Conservation (phyloP, 108 stramenopile species). For the Nitzschia inconspicua region DNA sequence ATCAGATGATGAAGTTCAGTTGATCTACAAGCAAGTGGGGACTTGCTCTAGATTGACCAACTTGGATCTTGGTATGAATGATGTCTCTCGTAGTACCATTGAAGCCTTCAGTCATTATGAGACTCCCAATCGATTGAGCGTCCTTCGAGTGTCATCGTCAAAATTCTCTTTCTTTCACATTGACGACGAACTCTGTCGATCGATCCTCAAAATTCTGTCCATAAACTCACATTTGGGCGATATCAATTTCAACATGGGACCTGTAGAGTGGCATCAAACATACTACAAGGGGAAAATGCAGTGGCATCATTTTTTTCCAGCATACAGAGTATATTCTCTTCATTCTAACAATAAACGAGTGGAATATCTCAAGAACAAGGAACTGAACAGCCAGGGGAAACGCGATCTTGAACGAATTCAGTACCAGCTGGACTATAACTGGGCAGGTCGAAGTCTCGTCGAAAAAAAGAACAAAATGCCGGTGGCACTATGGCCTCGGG, state of each 20-base stretch:
- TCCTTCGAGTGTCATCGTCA: constrained; percentile 3
- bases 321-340: neutral
- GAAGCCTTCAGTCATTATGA: neutral
- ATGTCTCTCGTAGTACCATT: constrained; percentile 2
- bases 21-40: neutral
- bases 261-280: constrained; percentile 8
- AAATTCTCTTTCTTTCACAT: constrained; percentile 10
- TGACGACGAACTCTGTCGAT: constrained; percentile 2
- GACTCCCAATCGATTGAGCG: neutral
- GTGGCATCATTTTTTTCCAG: constrained; percentile 13
- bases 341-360: constrained; percentile 15
- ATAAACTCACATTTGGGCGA: constrained; percentile 3
- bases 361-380: constrained; percentile 7
- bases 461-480: neutral
- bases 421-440: constrained; percentile 7
- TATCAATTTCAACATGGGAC: constrained; percentile 16
- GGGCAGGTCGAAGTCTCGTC: constrained; percentile 2
- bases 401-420: constrained; percentile 8
- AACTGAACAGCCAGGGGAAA: neutral
- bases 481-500: neutral
- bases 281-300: constrained; percentile 4
- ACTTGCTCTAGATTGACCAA: neutral
- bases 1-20: neutral
- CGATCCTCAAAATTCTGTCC: neutral
- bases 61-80: constrained; percentile 14